Evolutionary conservation across 2,329 filamentous ascomycete species (phyloP).

Genomic region (Exophiala alcalophila): DNA sequence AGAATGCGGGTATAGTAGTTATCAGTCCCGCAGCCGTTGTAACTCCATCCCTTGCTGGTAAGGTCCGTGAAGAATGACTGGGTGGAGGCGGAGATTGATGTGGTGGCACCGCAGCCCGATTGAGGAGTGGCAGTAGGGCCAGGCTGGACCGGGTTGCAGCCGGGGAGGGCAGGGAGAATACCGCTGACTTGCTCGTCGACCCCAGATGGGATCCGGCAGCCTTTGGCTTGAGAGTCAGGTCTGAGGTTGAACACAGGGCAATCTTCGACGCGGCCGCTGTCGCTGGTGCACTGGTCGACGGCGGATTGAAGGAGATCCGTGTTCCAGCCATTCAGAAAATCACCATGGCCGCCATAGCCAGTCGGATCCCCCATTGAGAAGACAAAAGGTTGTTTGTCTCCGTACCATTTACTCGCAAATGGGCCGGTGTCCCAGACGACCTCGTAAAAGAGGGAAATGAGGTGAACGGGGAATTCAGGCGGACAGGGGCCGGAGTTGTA

Average conservation of each 20-base stretch:
- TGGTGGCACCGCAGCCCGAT: conserved; percentile 37
- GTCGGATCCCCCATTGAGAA: conserved; percentile 50
- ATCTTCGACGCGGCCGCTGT: conserved; percentile 58
- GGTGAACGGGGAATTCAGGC: conserved; percentile 50
- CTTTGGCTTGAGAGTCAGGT: conserved; percentile 50
- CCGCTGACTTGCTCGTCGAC: conserved; percentile 35
- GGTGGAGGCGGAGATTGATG: conserved; percentile 31
- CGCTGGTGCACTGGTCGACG: conserved; percentile 63
- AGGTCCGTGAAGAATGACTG: conserved; percentile 47
- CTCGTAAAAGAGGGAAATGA: conserved; percentile 61
- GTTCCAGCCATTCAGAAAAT: conserved; percentile 74
- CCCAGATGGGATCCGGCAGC: conserved; percentile 49
- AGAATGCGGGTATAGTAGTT: conserved; percentile 39
- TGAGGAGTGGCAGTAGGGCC: conserved; percentile 37
- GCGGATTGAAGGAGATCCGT: conserved; percentile 61
- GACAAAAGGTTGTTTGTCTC: conserved; percentile 40
- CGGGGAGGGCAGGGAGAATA: conserved; percentile 28
- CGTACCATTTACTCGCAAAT: conserved; percentile 50
- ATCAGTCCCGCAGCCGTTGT: conserved; percentile 60
- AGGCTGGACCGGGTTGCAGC: conserved; percentile 32
- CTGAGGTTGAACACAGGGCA: conserved; percentile 59
- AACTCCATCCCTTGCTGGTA: conserved; percentile 53
- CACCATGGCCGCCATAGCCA: conserved; percentile 54
- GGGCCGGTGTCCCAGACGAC: conserved; percentile 54
- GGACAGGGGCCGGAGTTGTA: conserved; percentile 39